These are phyloP conservation scores for Cyclotella baltica DNA, from an alignment of 108 stramenopile species.

Conservation along the genomic window DNA sequence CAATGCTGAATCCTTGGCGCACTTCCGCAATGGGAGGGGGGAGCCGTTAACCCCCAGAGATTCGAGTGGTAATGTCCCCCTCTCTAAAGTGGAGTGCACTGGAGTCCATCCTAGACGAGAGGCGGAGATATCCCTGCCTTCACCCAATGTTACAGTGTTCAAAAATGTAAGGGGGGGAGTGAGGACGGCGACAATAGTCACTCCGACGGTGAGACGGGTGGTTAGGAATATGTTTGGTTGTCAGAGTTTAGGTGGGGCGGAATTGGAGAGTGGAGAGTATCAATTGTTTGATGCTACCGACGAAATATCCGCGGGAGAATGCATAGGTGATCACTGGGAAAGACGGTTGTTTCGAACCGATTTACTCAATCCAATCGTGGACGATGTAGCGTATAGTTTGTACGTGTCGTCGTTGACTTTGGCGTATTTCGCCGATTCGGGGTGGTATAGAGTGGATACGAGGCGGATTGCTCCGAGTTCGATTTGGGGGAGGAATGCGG, in stretches of 20 bases:
- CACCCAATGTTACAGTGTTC: constrained; percentile 68
- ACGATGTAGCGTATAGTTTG: constrained; percentile 64
- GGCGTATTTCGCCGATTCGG: constrained; percentile 86
- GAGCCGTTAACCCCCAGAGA: constrained; percentile 73
- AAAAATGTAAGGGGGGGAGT: constrained; percentile 75
- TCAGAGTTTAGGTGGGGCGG: constrained; percentile 75
- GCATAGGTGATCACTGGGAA: constrained; percentile 89
- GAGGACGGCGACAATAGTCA: constrained; percentile 80
- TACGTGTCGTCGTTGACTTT: constrained; percentile 78
- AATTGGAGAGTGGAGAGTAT: constrained; percentile 70
- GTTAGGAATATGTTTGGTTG: constrained; percentile 88
- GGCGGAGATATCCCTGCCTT: constrained; percentile 74
- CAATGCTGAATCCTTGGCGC: constrained; percentile 76
- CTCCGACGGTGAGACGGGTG: constrained; percentile 77
- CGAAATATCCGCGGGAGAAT: constrained; percentile 53
- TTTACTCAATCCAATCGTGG: constrained; percentile 83
- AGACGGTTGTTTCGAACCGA: constrained; percentile 76
- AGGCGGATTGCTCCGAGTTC: constrained; percentile 59
- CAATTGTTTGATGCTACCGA: constrained; percentile 19
- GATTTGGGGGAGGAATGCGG: constrained; percentile 84
- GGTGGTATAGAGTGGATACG: constrained; percentile 86
- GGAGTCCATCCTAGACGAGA: constrained; percentile 42
- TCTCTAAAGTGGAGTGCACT: constrained; percentile 53
- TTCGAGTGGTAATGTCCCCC: constrained; percentile 65
- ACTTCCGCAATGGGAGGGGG: constrained; percentile 74